A percentile compares a stretch with the other conserved stretches of the same genome.
Conservation (phyloP, 2,329 filamentous ascomycete species). For the Karstenula rhodostoma region DNA sequence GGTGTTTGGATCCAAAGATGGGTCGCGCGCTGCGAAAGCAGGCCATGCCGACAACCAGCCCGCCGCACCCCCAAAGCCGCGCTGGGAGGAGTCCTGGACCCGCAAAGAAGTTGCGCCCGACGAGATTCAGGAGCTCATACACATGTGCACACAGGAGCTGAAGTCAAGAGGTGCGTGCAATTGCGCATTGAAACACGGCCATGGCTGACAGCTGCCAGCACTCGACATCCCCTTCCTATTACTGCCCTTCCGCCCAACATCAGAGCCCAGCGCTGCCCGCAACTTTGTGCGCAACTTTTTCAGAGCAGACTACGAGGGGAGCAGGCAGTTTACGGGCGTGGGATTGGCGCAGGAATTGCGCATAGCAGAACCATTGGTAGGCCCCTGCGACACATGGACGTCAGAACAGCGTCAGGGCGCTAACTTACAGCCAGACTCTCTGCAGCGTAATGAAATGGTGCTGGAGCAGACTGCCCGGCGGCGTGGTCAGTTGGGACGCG, state of each 20-base stretch:
- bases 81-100: constrained; percentile 88
- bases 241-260: constrained; percentile 90
- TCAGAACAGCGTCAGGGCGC: constrained; percentile 20
- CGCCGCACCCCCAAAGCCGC: constrained; percentile 68
- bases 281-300: constrained; percentile 95
- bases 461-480: constrained; percentile 90
- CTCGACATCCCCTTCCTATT: constrained; percentile 92
- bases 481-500: constrained; percentile 94
- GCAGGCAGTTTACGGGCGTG: constrained; percentile 69
- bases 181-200: constrained; percentile 1
- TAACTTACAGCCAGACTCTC: constrained; percentile 70
- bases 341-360: constrained; percentile 83
- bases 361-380: constrained; percentile 91
- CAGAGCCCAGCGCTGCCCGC: constrained; percentile 88
- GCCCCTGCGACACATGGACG: constrained; percentile 36
- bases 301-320: constrained; percentile 69
- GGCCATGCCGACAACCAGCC: constrained; percentile 34
- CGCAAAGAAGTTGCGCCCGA: constrained; percentile 84
- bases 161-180: constrained; percentile 82
- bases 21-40: constrained; percentile 39
- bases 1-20: constrained; percentile 49
- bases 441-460: constrained; percentile 98
- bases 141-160: constrained; percentile 86
- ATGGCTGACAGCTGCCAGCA: constrained; percentile 60
- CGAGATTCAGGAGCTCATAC: constrained; percentile 87